These are phyloP conservation scores for Salicornia ramosissima DNA, from an alignment of 148 eudicot genomes.

Conservation along the genomic window DNA sequence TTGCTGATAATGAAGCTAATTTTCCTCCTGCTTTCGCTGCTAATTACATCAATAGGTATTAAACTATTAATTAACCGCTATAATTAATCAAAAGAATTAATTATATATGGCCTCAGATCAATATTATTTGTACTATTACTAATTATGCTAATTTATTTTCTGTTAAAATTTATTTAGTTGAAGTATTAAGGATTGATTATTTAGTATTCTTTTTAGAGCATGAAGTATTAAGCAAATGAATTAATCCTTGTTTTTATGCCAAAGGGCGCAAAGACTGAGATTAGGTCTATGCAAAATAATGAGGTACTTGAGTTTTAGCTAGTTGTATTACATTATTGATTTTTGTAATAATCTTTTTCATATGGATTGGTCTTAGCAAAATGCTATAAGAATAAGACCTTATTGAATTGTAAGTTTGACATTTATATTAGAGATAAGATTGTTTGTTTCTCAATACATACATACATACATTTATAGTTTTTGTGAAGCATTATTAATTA, in stretches of 20 bases:
- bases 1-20: neutral
- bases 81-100: neutral
- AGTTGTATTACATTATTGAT: neutral
- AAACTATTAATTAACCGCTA: too few relatives aligned
- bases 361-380: neutral
- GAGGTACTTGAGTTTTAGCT: neutral
- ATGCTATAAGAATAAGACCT: neutral
- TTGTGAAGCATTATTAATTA: too few relatives aligned
- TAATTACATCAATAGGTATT: conserved; percentile 12
- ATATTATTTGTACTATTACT: neutral
- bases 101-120: neutral
- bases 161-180: neutral
- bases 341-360: neutral
- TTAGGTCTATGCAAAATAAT: neutral
- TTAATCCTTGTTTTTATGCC: neutral
- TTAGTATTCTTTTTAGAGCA: conserved; percentile 7
- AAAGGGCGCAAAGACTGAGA: neutral
- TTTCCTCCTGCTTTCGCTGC: conserved; percentile 8
- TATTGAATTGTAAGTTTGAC: neutral
- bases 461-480: neutral
- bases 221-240: neutral
- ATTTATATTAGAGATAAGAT: neutral
- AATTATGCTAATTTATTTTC: neutral
- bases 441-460: neutral
- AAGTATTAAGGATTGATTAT: neutral